phyloP scores from a whole-genome alignment of 305 asterid species.

The Fraxinus nigra region DNA sequence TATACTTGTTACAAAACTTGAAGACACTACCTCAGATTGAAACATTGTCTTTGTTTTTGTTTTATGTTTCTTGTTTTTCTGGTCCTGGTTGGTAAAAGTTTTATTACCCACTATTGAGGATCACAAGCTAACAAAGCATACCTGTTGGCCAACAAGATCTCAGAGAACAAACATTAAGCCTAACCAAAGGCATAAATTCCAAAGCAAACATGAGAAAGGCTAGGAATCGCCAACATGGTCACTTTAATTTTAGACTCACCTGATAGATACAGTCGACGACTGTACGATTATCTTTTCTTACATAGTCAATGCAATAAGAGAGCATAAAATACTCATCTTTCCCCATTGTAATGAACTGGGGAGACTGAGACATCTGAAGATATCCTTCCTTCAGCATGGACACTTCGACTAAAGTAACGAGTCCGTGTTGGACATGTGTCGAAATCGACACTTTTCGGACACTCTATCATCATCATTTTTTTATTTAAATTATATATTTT shows the following conservation, averaged over 20 bases:
- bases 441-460: too few relatives aligned
- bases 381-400: not conserved
- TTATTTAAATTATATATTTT: too few relatives aligned
- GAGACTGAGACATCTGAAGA: not conserved
- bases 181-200: not conserved
- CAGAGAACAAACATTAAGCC: not conserved
- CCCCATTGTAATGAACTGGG: not conserved
- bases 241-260: not conserved
- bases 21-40: not conserved
- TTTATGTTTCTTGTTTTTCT: not conserved
- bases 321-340: not conserved
- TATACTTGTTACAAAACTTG: not conserved
- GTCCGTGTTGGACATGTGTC: too few relatives aligned
- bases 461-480: too few relatives aligned
- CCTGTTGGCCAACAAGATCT: not conserved
- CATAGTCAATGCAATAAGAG: not conserved
- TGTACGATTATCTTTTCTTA: not conserved
- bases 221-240: not conserved
- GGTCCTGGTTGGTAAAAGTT: not conserved
- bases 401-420: too few relatives aligned
- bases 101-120: not conserved
- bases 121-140: not conserved
- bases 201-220: not conserved
- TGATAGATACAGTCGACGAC: not conserved
- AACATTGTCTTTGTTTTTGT: not conserved